Evolutionary conservation across 75 land plant genomes (phyloP).

Genomic region (Pinus taeda): DNA sequence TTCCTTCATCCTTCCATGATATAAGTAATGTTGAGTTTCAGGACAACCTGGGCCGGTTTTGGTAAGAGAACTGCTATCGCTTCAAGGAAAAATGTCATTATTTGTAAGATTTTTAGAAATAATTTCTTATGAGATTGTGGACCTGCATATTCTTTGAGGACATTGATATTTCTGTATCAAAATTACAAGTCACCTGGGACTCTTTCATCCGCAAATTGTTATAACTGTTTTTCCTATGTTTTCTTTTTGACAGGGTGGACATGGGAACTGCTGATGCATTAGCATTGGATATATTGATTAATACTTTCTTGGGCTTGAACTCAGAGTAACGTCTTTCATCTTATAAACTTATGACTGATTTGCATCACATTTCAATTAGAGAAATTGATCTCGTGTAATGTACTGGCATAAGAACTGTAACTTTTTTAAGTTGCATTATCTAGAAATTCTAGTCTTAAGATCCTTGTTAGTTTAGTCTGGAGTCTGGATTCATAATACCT

Average conservation of each 20-base stretch:
- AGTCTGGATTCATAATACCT: too few relatives aligned
- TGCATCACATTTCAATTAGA: background rate
- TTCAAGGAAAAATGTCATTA: conserved; percentile 8
- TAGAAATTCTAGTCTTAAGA: background rate
- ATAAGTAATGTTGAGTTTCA: conserved; percentile 95
- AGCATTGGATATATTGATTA: conserved; percentile 84
- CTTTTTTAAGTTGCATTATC: background rate
- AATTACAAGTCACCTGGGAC: background rate
- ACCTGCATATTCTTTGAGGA: background rate
- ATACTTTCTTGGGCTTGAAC: conserved; percentile 74
- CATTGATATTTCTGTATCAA: background rate
- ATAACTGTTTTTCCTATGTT: background rate
- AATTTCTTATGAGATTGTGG: background rate
- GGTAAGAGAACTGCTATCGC: conserved; percentile 41
- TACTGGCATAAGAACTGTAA: background rate
- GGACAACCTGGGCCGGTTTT: conserved; percentile 85
- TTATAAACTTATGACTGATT: background rate
- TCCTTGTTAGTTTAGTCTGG: background rate
- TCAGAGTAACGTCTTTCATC: conserved; percentile 64
- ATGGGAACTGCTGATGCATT: conserved; percentile 91
- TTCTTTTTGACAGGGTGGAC: conserved; percentile 71
- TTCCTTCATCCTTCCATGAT: conserved; percentile 89
- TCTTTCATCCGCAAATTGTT: background rate
- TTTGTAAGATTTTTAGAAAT: background rate
- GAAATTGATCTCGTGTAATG: background rate